These are phyloP conservation scores for Calonectria pseudoturangicola DNA, from an alignment of 2,329 filamentous ascomycete species.

Conservation along the genomic window DNA sequence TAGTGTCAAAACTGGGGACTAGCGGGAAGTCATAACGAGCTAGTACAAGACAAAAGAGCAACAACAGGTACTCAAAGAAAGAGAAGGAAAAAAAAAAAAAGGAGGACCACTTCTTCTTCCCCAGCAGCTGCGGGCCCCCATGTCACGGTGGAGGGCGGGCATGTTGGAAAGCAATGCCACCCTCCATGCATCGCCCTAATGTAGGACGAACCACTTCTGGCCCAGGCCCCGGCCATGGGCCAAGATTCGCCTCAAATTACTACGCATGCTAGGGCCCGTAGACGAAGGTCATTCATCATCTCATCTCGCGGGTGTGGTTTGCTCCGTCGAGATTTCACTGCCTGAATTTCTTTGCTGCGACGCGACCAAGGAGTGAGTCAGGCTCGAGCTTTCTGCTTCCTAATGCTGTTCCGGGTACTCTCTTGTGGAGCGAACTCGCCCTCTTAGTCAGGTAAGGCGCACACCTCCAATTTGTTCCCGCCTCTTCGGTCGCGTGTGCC, in stretches of 20 bases:
- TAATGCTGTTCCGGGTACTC: conserved; percentile 29
- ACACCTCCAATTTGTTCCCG: conserved; percentile 32
- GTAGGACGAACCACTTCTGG: conserved; percentile 58
- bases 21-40: conserved; percentile 21
- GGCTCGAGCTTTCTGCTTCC: conserved; percentile 40
- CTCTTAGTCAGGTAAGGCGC: conserved; percentile 42
- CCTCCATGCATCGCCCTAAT: conserved; percentile 59
- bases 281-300: conserved; percentile 48
- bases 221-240: conserved; percentile 52
- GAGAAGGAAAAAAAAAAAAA: conserved; percentile 39
- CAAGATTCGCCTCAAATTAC: conserved; percentile 56
- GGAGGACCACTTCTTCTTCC: conserved; percentile 49
- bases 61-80: conserved; percentile 20
- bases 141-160: conserved; percentile 50
- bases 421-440: conserved; percentile 45
- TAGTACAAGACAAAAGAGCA: conserved; percentile 23
- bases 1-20: conserved; percentile 19
- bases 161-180: conserved; percentile 55
- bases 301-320: conserved; percentile 48
- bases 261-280: conserved; percentile 46
- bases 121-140: conserved; percentile 48
- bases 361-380: conserved; percentile 36
- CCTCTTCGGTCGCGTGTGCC: conserved; percentile 37
- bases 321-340: conserved; percentile 48
- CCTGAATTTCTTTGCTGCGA: conserved; percentile 44